phyloP scores from a whole-genome alignment of 192 early-diverging fungal species.

The Spinellus fusiger region DNA sequence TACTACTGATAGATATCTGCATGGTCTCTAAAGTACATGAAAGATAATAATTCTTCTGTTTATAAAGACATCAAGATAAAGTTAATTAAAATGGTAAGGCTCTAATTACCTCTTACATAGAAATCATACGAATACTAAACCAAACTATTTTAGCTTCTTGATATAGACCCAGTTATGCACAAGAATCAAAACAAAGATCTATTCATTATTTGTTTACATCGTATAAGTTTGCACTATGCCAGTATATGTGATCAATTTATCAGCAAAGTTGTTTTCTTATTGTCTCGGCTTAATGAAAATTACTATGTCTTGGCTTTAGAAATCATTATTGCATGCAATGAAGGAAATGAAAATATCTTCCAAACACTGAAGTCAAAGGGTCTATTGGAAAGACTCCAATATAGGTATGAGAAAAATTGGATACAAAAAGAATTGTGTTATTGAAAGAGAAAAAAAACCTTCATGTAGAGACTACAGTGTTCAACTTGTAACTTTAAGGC shows the following conservation, averaged over 20 bases:
- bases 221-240: constrained; percentile 36
- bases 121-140: too few relatives aligned
- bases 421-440: too few relatives aligned
- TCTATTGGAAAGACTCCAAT: constrained; percentile 43
- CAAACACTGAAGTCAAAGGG: constrained; percentile 45
- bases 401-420: too few relatives aligned
- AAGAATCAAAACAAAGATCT: too few relatives aligned
- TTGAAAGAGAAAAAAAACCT: neutral
- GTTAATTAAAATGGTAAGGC: neutral
- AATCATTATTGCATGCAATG: constrained; percentile 45
- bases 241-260: constrained; percentile 32
- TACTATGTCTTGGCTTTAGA: constrained; percentile 43
- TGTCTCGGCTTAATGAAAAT: constrained; percentile 43
- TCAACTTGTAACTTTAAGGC: constrained; percentile 48
- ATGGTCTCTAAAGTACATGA: constrained; percentile 31
- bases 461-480: constrained; percentile 44
- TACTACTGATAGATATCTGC: constrained; percentile 25
- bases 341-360: constrained; percentile 45
- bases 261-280: constrained; percentile 39
- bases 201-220: constrained; percentile 26
- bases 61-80: neutral
- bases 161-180: too few relatives aligned
- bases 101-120: too few relatives aligned
- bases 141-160: too few relatives aligned
- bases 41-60: constrained; percentile 14